Conservation (phyloP, 2,329 filamentous ascomycete species). For the Mycocentrospora acerina region DNA sequence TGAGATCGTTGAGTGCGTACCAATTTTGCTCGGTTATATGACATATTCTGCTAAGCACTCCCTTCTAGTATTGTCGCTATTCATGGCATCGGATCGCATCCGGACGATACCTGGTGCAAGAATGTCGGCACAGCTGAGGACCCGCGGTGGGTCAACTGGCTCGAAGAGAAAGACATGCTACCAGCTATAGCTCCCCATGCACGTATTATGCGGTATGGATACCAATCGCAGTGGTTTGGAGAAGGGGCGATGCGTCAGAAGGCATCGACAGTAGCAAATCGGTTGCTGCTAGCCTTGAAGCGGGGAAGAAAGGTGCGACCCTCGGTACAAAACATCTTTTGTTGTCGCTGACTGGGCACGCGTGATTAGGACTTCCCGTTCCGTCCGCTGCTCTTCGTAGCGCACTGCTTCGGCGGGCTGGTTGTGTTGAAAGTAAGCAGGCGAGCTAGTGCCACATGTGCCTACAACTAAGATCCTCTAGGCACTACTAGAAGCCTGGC, state of each 20-base stretch:
- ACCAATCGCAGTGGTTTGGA: slow-evolving; percentile 29
- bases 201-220: slow-evolving; percentile 33
- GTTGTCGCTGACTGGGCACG: slow-evolving; percentile 3
- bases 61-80: slow-evolving; percentile 31
- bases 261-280: slow-evolving; percentile 17
- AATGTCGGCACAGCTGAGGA: slow-evolving; percentile 21
- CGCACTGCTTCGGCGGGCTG: slow-evolving; percentile 28
- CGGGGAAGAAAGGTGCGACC: slow-evolving; percentile 19
- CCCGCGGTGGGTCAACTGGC: slow-evolving; percentile 27
- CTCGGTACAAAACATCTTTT: neutral
- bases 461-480: slow-evolving; percentile 10
- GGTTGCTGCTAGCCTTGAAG: slow-evolving; percentile 17
- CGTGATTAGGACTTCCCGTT: slow-evolving; percentile 11
- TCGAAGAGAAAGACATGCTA: slow-evolving; percentile 22
- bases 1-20: slow-evolving; percentile 16
- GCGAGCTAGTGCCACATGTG: neutral
- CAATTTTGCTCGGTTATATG: slow-evolving; percentile 1
- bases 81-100: slow-evolving; percentile 30
- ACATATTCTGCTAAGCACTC: slow-evolving; percentile 4
- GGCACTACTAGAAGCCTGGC: slow-evolving; percentile 17
- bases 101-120: slow-evolving; percentile 32
- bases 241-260: slow-evolving; percentile 21
- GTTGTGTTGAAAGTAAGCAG: slow-evolving; percentile 25
- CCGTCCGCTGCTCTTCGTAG: slow-evolving; percentile 27
- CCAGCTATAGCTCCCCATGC: slow-evolving; percentile 21